phyloP scores from a whole-genome alignment of 23 red algal genomes.

The Chondrus crispus region DNA sequence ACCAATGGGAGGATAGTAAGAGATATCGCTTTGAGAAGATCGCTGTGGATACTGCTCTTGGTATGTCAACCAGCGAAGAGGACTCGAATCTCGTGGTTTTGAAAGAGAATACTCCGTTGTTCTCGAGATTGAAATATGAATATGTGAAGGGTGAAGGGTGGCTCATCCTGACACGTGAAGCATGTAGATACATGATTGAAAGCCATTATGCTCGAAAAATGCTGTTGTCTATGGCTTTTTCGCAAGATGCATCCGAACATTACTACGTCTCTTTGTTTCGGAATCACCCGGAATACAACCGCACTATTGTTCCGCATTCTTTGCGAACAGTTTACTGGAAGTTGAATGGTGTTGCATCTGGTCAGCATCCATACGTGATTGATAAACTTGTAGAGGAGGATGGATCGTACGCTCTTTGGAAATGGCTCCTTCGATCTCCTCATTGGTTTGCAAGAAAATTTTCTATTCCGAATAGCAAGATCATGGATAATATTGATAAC shows the following conservation, averaged over 20 bases:
- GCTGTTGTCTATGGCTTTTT: slow-evolving; percentile 60
- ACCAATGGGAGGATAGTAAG: slow-evolving; percentile 42
- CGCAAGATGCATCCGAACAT: slow-evolving; percentile 63
- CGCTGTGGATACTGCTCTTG: slow-evolving; percentile 53
- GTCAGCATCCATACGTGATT: slow-evolving; percentile 67
- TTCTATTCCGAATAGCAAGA: slow-evolving; percentile 11
- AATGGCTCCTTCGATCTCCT: slow-evolving; percentile 34
- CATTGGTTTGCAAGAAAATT: slow-evolving; percentile 70
- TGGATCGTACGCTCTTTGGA: slow-evolving; percentile 38
- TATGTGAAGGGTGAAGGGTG: slow-evolving; percentile 69
- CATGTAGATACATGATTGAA: slow-evolving; percentile 23
- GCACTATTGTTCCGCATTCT: slow-evolving; percentile 53
- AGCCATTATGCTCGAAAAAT: slow-evolving; percentile 54
- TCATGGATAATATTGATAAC: slow-evolving; percentile 67
- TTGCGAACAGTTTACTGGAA: slow-evolving; percentile 66
- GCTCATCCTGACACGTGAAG: slow-evolving; percentile 53
- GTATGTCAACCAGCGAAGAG: slow-evolving; percentile 25
- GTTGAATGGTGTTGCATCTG: slow-evolving; percentile 33
- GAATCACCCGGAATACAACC: slow-evolving; percentile 55
- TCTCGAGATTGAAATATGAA: slow-evolving; percentile 39
- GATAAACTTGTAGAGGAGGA: slow-evolving; percentile 18
- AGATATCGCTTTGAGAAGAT: slow-evolving; percentile 42
- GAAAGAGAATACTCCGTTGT: slow-evolving; percentile 17
- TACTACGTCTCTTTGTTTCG: slow-evolving; percentile 62
- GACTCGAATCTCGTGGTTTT: slow-evolving; percentile 24